phyloP scores from a whole-genome alignment of 208 protist genomes.

The Leptomonas pyrrhocoris region DNA sequence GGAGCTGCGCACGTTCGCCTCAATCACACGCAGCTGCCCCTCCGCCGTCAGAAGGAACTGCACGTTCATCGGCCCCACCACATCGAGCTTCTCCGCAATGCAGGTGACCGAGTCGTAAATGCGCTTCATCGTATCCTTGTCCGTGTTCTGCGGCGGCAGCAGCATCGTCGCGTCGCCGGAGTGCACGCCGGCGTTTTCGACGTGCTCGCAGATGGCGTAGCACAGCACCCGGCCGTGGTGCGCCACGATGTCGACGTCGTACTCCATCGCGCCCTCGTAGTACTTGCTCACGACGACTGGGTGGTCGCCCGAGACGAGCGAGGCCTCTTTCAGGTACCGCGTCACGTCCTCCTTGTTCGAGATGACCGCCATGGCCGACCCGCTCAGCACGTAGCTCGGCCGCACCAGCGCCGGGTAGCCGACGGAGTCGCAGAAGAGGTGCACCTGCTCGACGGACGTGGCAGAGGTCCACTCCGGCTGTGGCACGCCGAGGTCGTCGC shows the following conservation, averaged over 20 bases:
- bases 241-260: conserved; percentile 99
- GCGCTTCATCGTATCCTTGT: conserved; percentile 84
- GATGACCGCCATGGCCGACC: conserved; percentile 97
- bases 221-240: conserved; percentile 94
- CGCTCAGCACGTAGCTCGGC: conserved; percentile 97
- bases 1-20: conserved; percentile 98
- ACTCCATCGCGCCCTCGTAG: conserved; percentile 96
- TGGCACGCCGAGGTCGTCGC: conserved; percentile 94
- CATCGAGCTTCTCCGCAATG: conserved; percentile 93
- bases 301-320: conserved; percentile 87
- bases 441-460: conserved; percentile 87
- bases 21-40: conserved; percentile 95
- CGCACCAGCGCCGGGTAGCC: conserved; percentile 96
- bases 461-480: conserved; percentile 98
- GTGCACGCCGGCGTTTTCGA: conserved; percentile 99
- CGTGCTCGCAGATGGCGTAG: conserved; percentile 98
- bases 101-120: conserved; percentile 84
- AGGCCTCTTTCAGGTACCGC: conserved; percentile 93
- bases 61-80: conserved; percentile 98
- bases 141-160: conserved; percentile 89
- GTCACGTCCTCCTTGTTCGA: conserved; percentile 91
- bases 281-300: conserved; percentile 98
- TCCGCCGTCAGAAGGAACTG: conserved; percentile 98
- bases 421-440: conserved; percentile 89
- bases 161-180: conserved; percentile 97